phyloP scores from a whole-genome alignment of 495 filamentous ascomycete genomes.

The Neurospora africana region DNA sequence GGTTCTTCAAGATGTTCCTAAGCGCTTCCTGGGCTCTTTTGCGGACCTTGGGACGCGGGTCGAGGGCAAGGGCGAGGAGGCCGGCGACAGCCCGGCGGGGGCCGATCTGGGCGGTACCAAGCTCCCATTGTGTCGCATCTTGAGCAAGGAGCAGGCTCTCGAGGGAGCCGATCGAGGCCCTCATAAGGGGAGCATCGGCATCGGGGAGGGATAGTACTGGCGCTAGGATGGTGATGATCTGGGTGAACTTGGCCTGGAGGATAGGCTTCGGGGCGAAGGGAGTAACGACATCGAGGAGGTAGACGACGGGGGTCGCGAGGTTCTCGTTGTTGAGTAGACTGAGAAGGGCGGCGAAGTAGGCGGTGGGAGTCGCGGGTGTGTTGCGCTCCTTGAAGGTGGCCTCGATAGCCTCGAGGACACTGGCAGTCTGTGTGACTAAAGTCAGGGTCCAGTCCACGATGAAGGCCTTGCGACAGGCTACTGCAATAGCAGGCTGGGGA shows the following conservation, averaged over 20 bases:
- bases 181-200: constrained; percentile 77
- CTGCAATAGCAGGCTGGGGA: neutral
- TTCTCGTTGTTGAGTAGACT: constrained; percentile 83
- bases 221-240: constrained; percentile 79
- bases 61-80: constrained; percentile 70
- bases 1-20: constrained; percentile 65
- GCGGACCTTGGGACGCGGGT: constrained; percentile 87
- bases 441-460: constrained; percentile 5
- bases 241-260: constrained; percentile 82
- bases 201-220: constrained; percentile 69
- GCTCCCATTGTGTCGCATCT: constrained; percentile 76
- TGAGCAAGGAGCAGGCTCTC: constrained; percentile 82
- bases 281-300: constrained; percentile 86
- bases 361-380: constrained; percentile 69
- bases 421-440: constrained; percentile 58
- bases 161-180: constrained; percentile 84
- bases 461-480: neutral
- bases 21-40: constrained; percentile 90
- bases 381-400: constrained; percentile 82
- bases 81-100: constrained; percentile 83
- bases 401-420: constrained; percentile 84
- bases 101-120: constrained; percentile 70
- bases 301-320: constrained; percentile 77
- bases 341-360: constrained; percentile 92
- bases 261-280: constrained; percentile 72